Base-by-base conservation (phyloP, 2,329 filamentous ascomycete species). In the Scortechinia acanthostroma region DNA sequence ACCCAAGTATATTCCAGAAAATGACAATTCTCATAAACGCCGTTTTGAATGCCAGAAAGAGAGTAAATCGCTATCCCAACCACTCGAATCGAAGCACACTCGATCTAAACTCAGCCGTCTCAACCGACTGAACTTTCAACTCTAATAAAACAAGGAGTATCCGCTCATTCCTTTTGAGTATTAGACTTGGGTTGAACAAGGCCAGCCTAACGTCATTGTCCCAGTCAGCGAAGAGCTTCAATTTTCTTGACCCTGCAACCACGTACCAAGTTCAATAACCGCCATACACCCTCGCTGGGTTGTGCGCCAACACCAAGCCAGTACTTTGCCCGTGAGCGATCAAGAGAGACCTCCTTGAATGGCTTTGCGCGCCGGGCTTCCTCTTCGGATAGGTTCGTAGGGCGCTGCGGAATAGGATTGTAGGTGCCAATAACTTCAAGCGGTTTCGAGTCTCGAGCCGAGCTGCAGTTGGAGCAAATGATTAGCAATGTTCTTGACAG, bases 291-390 rank as follows among this genome's bases (percentile, higher is more conserved):
- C 52, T 84, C 79, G 54, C 74, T 82, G 15, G 81, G 80, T 59
- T 86, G 81, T 47, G 81, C 81, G 1, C 81, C 81, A 4, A 86
- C 81, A 58, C 81, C 81, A 17, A 86, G 64, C 81, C 81, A 86
- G 60, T 86, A 86, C 61, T 81, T 77, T 49, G 80, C 77, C 42
- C 81, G 66, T 46, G 68, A 64, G 3, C 71, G 66, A 58, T 86
- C 81, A 10, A 86, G 68, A 52, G 79, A 71, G 52, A 86, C 77
- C 51, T 85, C 80, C 58, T 86, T 86, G 60, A 70, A 75, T 40
- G 76, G 70, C 43, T 75, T 71, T 15, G 70, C 68, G 20, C 59
- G 59, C 56, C 16, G 56, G 51, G 35, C 10, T 3, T 76, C 6
- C 17, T 40, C 35, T 6, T 10, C 19, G 21, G 20, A 1, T 50